phyloP scores from a whole-genome alignment of 331 rosid genomes.

The Saraca asoca region DNA sequence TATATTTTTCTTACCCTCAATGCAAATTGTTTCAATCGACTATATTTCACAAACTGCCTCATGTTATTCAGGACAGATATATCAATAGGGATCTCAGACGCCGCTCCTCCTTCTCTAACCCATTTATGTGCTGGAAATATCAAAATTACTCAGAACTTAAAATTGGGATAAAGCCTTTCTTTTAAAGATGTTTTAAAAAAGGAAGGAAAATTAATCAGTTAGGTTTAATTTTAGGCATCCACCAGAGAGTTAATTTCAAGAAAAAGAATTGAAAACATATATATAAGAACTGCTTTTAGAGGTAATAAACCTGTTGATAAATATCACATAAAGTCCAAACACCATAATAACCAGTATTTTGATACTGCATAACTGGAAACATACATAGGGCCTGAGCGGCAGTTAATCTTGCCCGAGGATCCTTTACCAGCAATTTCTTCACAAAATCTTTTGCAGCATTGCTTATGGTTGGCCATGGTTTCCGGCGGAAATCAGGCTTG shows the following conservation, averaged over 20 bases:
- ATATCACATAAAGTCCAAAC: background rate
- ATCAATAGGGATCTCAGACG: slow-evolving; percentile 92
- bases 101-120: slow-evolving; percentile 97
- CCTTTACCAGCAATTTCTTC: slow-evolving; percentile 92
- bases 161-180: slow-evolving; percentile 18
- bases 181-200: background rate
- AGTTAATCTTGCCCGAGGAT: slow-evolving; percentile 92
- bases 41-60: slow-evolving; percentile 88
- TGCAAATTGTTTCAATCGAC: slow-evolving; percentile 97
- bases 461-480: slow-evolving; percentile 92
- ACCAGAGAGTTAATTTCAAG: slow-evolving; percentile 7
- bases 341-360: slow-evolving; percentile 27
- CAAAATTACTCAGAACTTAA: slow-evolving; percentile 30
- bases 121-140: slow-evolving; percentile 84
- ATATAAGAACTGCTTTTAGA: no score
- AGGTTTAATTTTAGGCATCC: slow-evolving; percentile 28
- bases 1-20: slow-evolving; percentile 60
- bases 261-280: slow-evolving; percentile 11
- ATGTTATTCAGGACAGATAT: slow-evolving; percentile 89
- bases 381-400: slow-evolving; percentile 99
- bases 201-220: slow-evolving; percentile 20
- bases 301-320: no score
- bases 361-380: slow-evolving; percentile 37
- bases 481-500: slow-evolving; percentile 96
- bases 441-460: slow-evolving; percentile 85